Conservation (phyloP, 1,139 yeast species). For the Taphrina populina region DNA sequence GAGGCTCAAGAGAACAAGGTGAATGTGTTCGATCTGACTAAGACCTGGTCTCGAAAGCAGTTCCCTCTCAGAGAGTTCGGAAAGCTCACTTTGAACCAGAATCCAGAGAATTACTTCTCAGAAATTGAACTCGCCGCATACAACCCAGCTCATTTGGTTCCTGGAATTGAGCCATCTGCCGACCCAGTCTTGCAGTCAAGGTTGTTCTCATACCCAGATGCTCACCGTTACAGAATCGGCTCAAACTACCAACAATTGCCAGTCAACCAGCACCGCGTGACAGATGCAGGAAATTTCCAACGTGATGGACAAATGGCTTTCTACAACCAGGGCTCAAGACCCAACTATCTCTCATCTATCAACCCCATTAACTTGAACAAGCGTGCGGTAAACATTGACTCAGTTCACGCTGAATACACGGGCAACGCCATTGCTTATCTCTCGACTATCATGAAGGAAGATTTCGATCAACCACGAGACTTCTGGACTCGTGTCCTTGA, state of each 20-base stretch:
- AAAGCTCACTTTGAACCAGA: conserved; percentile 64
- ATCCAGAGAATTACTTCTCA: conserved; percentile 75
- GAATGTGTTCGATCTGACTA: conserved; percentile 68
- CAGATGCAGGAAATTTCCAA: conserved; percentile 47
- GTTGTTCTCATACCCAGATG: conserved; percentile 80
- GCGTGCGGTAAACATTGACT: conserved; percentile 34
- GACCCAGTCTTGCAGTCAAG: conserved; percentile 86
- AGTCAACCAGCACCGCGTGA: conserved; percentile 56
- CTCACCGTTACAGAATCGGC: conserved; percentile 70
- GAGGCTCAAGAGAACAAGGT: conserved; percentile 57
- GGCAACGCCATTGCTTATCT: conserved; percentile 81
- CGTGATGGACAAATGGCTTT: conserved; percentile 88
- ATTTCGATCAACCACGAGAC: conserved; percentile 66
- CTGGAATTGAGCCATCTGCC: conserved; percentile 79
- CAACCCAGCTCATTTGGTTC: conserved; percentile 80
- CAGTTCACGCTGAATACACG: conserved; percentile 74
- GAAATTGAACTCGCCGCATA: conserved; percentile 82
- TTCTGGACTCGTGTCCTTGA: conserved; percentile 68
- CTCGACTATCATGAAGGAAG: conserved; percentile 56
- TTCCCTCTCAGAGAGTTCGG: conserved; percentile 76
- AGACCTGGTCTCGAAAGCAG: conserved; percentile 77
- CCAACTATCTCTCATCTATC: conserved; percentile 58
- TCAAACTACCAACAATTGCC: conserved; percentile 71
- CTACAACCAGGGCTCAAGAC: conserved; percentile 78
- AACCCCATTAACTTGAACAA: conserved; percentile 53